Base-by-base conservation (phyloP, 2,329 filamentous ascomycete genomes). In the Dactylellina parvicollis region DNA sequence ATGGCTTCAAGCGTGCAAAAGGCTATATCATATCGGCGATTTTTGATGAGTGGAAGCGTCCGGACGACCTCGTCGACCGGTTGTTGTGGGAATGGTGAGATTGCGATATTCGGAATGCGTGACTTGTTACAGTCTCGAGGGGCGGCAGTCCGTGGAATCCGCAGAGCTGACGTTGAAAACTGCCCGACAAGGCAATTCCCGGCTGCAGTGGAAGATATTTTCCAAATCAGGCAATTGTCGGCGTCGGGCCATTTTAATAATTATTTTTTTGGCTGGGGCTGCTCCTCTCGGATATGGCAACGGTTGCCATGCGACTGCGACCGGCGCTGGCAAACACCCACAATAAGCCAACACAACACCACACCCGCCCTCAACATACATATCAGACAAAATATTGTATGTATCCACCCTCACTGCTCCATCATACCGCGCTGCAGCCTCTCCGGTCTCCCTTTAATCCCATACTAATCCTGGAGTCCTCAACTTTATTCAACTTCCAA, bases 251-350 rank as follows among this genome's bases (percentile, higher is more conserved):
- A 44, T 44, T 22, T 22, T 44, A 4, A 44, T 20, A 14, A 44
- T 8, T 16, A 26, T 49, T 54, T 28, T 22, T 18, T 30, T 22
- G 30, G 14, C 24, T 10, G 49, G n/a, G 2, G 20, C 34, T 44
- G 10, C 62, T 26, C 20, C 30, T n/a, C n/a, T n/a, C n/a, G n/a
- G n/a, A n/a, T n/a, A 24, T 72, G 52, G 42, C 69, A 73, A 73
- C 69, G 22, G 69, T 73, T 73, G 69, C 36, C 69, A 66, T 24
- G 69, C 38, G 16, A 26, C 52, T 22, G n/a, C n/a, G n/a, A n/a
- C n/a, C n/a, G n/a, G n/a, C n/a, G n/a, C n/a, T n/a, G 16, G 20
- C 26, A 12, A 49, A 7, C 20, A 7, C 20, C 22, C 38, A 8
- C 38, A 10, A 16, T n/a, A n/a, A n/a, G 7, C 26, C 36, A 40